Percentiles rank a stretch among this genome's conserved stretches.
Conservation (phyloP, 2,329 filamentous ascomycete species). For the Aschersonia sp. region DNA sequence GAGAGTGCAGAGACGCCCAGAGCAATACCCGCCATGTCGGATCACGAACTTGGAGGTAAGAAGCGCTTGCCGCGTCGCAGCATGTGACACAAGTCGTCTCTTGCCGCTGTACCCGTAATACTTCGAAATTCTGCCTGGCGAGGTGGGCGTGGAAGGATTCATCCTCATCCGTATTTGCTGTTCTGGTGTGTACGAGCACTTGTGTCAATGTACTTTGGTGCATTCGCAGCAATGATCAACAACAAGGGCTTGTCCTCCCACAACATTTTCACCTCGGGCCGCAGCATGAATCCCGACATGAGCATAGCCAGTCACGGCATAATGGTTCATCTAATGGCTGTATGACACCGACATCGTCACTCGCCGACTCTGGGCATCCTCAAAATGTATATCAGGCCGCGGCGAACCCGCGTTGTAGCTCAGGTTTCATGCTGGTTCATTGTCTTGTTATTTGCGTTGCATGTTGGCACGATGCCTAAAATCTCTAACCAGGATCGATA, state of each 20-base stretch:
- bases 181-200: neutral
- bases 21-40: conserved; percentile 36
- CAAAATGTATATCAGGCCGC: no score
- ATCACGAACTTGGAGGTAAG: conserved; percentile 52
- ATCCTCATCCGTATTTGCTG: neutral
- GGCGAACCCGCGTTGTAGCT: no score
- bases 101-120: neutral
- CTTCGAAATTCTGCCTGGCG: neutral
- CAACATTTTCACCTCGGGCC: neutral
- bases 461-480: no score
- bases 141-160: neutral
- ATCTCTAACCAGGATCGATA: conserved; percentile 12
- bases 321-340: no score
- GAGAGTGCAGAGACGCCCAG: neutral
- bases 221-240: neutral
- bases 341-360: no score
- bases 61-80: neutral
- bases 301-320: neutral
- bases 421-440: no score
- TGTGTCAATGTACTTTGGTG: neutral
- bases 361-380: no score
- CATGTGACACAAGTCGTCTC: neutral
- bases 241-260: neutral
- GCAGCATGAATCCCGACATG: neutral
- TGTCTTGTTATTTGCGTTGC: no score